Evolutionary conservation across 2,329 filamentous ascomycete species (phyloP), one percentile per base, ranked within the genome.

Genomic region (Rutstroemia sp.): DNA sequence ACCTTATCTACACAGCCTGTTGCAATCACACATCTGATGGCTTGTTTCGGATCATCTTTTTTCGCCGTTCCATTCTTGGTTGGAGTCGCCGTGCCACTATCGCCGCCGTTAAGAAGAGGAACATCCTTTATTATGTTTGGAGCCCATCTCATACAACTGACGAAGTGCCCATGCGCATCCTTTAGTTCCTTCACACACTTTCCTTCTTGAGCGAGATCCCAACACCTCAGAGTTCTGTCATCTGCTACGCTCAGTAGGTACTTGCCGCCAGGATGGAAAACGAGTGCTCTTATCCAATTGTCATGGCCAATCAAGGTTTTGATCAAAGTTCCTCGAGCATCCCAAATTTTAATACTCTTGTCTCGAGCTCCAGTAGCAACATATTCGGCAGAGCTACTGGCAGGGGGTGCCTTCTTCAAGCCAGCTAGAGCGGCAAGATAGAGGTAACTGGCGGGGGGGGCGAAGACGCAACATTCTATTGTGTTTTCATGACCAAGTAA

Each of bases 211-310:
- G 81, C 80, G 25, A 97, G 75, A 74, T 97, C 92, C 92, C 92
- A 97, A 75, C 92, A 96, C 55, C 92, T 80, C 58, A 97, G 78
- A 4, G 90, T 92, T 75, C 94, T 95, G 74, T 97, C 92, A 70
- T 97, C 92, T 16, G 87, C 82, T 19, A 88, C 89, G 6, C 87
- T 92, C 5, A 97, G 74, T 1, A 97, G 79, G 67, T 94, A 96
- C 72, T 92, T 95, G 45, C 92, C 92, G 8, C 90, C 88, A 0
- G 92, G 92, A 66, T 96, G 92, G 71, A 96, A 97, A 9, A 90
- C 84, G 5, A 96, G 73, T 0, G 81, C 87, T 34, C 90, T 84
- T 8, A 97, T 83, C 92, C 92, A 97, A 70, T 96, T 96, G 70
- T 96, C 92, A 69, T 96, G 92, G 1, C 92, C 92, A 1, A 84